These are phyloP conservation scores for Syncephalastrum racemosum DNA, from an alignment of 371 early-diverging fungal species.

Conservation along the genomic window DNA sequence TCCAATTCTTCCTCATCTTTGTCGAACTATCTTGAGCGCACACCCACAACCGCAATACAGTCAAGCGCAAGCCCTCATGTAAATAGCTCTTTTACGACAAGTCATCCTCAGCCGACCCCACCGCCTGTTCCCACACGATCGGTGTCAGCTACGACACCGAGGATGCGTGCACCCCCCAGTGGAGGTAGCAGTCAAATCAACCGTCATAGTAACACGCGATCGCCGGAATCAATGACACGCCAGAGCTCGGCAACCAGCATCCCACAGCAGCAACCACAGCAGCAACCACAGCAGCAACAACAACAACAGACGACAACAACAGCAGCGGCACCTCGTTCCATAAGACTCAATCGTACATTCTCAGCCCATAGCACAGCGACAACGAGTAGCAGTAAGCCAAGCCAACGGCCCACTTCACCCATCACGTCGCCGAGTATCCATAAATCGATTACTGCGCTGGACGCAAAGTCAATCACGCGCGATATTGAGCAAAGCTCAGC, in stretches of 20 bases:
- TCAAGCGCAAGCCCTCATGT: slow-evolving; percentile 10
- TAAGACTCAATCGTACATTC: slow-evolving; percentile 28
- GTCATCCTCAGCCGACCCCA: background rate
- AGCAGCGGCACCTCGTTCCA: slow-evolving; percentile 16
- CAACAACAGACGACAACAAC: slow-evolving; percentile 5
- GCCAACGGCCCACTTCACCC: slow-evolving; percentile 42
- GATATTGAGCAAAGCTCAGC: slow-evolving; percentile 51
- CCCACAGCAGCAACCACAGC: slow-evolving; percentile 11
- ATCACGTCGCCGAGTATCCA: slow-evolving; percentile 45
- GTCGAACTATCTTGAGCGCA: slow-evolving; percentile 24
- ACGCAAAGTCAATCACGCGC: slow-evolving; percentile 62
- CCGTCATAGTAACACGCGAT: slow-evolving; percentile 27
- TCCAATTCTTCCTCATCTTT: slow-evolving; percentile 32
- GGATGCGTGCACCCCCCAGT: slow-evolving; percentile 33
- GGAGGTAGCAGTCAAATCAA: slow-evolving; percentile 43
- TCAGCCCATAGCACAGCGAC: slow-evolving; percentile 18
- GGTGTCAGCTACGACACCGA: slow-evolving; percentile 28
- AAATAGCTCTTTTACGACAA: too few relatives aligned
- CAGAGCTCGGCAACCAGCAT: slow-evolving; percentile 11
- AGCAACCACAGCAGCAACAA: slow-evolving; percentile 3
- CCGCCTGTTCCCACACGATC: slow-evolving; percentile 27
- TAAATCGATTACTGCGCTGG: slow-evolving; percentile 57
- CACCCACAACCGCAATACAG: slow-evolving; percentile 14
- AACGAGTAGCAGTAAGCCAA: slow-evolving; percentile 8
- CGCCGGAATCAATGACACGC: slow-evolving; percentile 13